Percentiles rank a stretch among this genome's conserved stretches.
Conservation (phyloP, 2,329 filamentous ascomycete species). For the Aspergillus latus region DNA sequence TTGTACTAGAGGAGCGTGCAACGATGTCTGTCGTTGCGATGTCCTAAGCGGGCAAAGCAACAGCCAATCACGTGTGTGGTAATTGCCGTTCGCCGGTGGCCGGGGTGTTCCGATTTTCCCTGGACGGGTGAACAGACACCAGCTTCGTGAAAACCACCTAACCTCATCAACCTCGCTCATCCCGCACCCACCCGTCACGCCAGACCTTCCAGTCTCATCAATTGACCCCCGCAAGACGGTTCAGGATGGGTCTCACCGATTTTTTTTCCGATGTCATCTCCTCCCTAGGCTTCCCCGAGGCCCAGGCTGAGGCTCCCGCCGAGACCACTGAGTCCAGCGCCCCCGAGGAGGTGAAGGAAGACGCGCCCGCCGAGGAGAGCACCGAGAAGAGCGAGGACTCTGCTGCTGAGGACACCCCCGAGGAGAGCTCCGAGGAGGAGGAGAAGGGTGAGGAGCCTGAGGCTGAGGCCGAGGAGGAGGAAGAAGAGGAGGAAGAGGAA, state of each 20-base stretch:
- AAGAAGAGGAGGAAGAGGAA: constrained; percentile 77
- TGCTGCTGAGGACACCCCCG: constrained; percentile 51
- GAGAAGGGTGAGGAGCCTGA: constrained; percentile 56
- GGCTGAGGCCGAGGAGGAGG: constrained; percentile 63
- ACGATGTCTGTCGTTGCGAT: not conserved
- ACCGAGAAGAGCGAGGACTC: constrained; percentile 51
- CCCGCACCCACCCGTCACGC: constrained; percentile 20
- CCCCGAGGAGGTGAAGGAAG: constrained; percentile 44
- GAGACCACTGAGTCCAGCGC: constrained; percentile 48
- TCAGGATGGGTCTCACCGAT: constrained; percentile 63
- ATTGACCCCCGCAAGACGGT: constrained; percentile 30
- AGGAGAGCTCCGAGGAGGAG: constrained; percentile 53
- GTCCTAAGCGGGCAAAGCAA: constrained; percentile 1
- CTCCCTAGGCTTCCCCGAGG: constrained; percentile 62
- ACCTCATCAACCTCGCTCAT: constrained; percentile 34
- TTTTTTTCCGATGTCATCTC: constrained; percentile 65
- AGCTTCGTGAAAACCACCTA: constrained; percentile 40
- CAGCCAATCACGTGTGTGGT: constrained; percentile 46
- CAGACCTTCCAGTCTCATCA: constrained; percentile 31
- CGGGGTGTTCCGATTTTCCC: constrained; percentile 44
- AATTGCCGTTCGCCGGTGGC: constrained; percentile 41
- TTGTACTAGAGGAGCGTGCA: not conserved
- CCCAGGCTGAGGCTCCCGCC: constrained; percentile 60
- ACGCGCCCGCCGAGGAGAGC: constrained; percentile 44
- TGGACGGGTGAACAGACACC: constrained; percentile 27